A percentile compares a stretch with the other conserved stretches of the same genome.
Evolutionary conservation across 78 protist genomes (phyloP).

Genomic region (Guillardia theta): DNA sequence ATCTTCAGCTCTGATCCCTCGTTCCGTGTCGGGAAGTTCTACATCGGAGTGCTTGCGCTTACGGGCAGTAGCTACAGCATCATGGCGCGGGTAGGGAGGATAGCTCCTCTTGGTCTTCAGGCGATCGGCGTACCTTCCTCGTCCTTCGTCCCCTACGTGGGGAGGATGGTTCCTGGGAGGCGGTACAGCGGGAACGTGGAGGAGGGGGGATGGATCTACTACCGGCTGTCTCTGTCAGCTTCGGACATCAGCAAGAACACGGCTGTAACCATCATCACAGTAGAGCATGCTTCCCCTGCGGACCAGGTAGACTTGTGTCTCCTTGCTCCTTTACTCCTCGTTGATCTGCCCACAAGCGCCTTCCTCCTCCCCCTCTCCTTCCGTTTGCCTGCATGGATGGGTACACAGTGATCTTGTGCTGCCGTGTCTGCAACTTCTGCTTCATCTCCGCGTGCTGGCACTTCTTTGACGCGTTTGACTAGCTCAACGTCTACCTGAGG

Average conservation of each 20-base stretch:
- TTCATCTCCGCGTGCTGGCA: too few relatives aligned
- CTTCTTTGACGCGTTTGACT: too few relatives aligned
- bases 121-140: not conserved
- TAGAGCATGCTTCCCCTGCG: not conserved
- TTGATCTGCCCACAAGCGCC: too few relatives aligned
- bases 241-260: not conserved
- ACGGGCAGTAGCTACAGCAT: not conserved
- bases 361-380: too few relatives aligned
- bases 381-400: too few relatives aligned
- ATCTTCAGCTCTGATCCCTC: not conserved
- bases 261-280: not conserved
- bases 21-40: not conserved
- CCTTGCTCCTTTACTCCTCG: too few relatives aligned
- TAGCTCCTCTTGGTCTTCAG: not conserved
- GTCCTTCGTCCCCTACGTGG: not conserved
- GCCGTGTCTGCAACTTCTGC: too few relatives aligned
- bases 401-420: too few relatives aligned
- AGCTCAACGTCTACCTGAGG: not conserved
- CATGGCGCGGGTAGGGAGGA: not conserved
- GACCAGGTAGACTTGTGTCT: not conserved
- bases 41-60: not conserved
- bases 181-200: not conserved
- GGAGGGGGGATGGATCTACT: not conserved
- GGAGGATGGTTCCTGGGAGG: not conserved
- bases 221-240: not conserved